phyloP scores from a whole-genome alignment of 2,329 filamentous ascomycete genomes.

The Didymellaceae sp. region DNA sequence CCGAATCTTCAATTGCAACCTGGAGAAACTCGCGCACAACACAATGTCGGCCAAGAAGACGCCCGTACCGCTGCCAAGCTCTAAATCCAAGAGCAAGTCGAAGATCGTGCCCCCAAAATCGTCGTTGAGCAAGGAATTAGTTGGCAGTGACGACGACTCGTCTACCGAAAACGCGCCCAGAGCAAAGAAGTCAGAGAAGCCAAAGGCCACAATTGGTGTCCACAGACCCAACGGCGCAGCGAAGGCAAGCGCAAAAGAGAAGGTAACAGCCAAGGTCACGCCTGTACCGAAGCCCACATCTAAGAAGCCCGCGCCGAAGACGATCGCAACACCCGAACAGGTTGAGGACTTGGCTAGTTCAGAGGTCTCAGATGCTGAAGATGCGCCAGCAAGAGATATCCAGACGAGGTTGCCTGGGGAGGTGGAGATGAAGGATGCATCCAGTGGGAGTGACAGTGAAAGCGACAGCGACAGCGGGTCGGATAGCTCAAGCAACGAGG shows the following conservation, averaged over 20 bases:
- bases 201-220: conserved; percentile 39
- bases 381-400: conserved; percentile 24
- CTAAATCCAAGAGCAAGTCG: conserved; percentile 35
- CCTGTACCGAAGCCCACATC: conserved; percentile 19
- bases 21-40: conserved; percentile 20
- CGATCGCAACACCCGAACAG: conserved; percentile 27
- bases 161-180: conserved; percentile 26
- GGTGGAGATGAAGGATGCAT: conserved; percentile 19
- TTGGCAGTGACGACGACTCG: conserved; percentile 44
- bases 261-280: conserved; percentile 17
- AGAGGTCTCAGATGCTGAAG: conserved; percentile 33
- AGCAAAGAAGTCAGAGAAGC: conserved; percentile 27
- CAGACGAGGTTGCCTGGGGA: conserved; percentile 25
- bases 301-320: conserved; percentile 33
- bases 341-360: conserved; percentile 34
- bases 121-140: conserved; percentile 45
- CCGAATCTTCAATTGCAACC: conserved; percentile 19
- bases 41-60: conserved; percentile 48
- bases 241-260: conserved; percentile 26
- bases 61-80: conserved; percentile 42
- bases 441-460: conserved; percentile 19
- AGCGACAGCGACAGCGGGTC: conserved; percentile 29
- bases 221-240: conserved; percentile 38
- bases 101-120: conserved; percentile 29
- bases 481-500: conserved; percentile 48